Conservation (phyloP, 352 stramenopile genomes). For the Pythium scleroteichum region DNA sequence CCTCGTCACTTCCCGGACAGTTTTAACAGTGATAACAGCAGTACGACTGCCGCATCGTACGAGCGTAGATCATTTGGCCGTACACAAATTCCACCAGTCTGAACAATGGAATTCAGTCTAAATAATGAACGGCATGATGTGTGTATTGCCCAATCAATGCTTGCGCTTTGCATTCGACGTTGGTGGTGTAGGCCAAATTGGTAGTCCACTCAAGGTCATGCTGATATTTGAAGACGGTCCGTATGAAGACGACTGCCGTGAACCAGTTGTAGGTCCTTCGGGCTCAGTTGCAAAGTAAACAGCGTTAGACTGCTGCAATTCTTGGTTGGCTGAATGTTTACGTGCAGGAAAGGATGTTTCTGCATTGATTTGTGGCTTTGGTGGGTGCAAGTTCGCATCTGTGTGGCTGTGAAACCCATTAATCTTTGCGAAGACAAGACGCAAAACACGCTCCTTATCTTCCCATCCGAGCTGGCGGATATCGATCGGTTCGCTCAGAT, state of each 20-base stretch:
- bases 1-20: constrained; percentile 61
- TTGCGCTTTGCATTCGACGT: constrained; percentile 16
- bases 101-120: constrained; percentile 22
- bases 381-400: constrained; percentile 24
- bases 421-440: constrained; percentile 94
- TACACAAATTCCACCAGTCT: constrained; percentile 27
- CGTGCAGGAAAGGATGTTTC: constrained; percentile 4
- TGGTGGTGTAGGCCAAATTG: constrained; percentile 33
- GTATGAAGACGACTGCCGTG: constrained; percentile 9
- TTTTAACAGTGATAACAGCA: constrained; percentile 66
- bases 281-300: constrained; percentile 68
- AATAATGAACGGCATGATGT: too few species aligned
- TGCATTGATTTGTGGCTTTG: constrained; percentile 22
- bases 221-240: constrained; percentile 32
- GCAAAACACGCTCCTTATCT: constrained; percentile 90
- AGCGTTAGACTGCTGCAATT: not conserved
- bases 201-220: constrained; percentile 62
- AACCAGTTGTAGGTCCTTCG: not conserved
- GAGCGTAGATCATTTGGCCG: constrained; percentile 23
- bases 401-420: constrained; percentile 78
- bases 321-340: constrained; percentile 19
- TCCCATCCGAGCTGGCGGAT: constrained; percentile 87
- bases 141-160: not conserved
- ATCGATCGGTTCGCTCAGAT: constrained; percentile 84
- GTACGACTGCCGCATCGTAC: constrained; percentile 28